Base-by-base conservation (phyloP, 2,329 filamentous ascomycete species). In the Cladophialophora immunda region DNA sequence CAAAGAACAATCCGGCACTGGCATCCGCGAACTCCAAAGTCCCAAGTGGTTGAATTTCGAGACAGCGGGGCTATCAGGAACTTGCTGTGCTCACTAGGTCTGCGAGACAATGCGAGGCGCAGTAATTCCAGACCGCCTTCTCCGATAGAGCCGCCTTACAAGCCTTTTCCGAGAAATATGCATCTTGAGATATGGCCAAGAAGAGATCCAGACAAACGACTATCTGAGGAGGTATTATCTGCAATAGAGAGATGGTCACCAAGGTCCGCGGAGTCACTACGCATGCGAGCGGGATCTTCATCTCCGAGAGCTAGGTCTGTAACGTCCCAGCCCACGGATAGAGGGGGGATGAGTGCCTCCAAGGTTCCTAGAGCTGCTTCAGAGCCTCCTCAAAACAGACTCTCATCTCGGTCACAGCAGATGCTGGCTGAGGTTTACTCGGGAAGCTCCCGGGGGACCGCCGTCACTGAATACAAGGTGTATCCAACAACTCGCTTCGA, bases 1-100 rank as follows among this genome's bases (percentile, higher is more conserved):
- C 59, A 80, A 64, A 78, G 80, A 45, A 80, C 83, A 0, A 81
- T 83, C 64, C 73, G 75, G 36, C 78, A 81, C 62, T 89, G 86
- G 86, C 74, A 75, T 62, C 84, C 84, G n/a, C 77, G 78, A 41
- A 36, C 50, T 32, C 64, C 64, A 54, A 69, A 68, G 34, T 47
- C 57, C 11, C 67, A 62, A 22, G 25, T 71, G 27, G 36, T 71
- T 41, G 65, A 70, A 47, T 72, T 70, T 32, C 52, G 66, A 19
- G 66, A 71, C 25, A 64, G 53, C 36, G 57, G 50, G 53, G 32
- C 47, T 34, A 57, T 67, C 27, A 66, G 64, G 45, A 45, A 61
- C 15, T 52, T 70, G 38, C 19, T 36, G 36, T 59, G 47, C 45
- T 66, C 63, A 38, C 22, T 50, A 50, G 58, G 53, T 15, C 32